Evolutionary conservation across 768 basidiomycete genomes (phyloP), one percentile per base, ranked within the genome.

Genomic region (Lactifluus subvellereus): DNA sequence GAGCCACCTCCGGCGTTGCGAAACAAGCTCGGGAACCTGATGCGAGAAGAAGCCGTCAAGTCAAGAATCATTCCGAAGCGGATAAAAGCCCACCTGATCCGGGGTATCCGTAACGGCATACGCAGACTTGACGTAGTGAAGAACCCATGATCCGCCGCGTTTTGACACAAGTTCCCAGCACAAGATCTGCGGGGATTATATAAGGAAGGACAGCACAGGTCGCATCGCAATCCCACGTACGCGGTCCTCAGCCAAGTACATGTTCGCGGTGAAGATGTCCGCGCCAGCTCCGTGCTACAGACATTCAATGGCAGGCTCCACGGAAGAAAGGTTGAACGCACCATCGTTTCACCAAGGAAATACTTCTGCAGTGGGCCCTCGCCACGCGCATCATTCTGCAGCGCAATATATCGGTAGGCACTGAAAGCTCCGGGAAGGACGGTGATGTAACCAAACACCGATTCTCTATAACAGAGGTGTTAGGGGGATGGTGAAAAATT

Each of bases 121-220:
- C 2, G 95, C 94, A 0, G 89, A 92, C 71, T 97, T 95, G 75
- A 97, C 95, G 70, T 95, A 99, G 77, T 98, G 94, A 72, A 99
- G 75, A 50, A 90, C 85, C 96, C 96, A 98, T 30, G 89, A 79
- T 3, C 85, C 87, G 16, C 88, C 87, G 11, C 94, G 84, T 71
- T 98, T 98, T n/a, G 91, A 90, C 37, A 98, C 95, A 27, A 98
- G 82, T 73, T 98, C 95, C 94, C 94, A 98, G 73, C 95, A 98
- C 2, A 98, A 79, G 66, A 98, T 97, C 85, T 71, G 55, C 20
- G 50, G 57, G 16, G 48, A 13, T 11, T 13, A 27, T 35, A 50
- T 61, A 2, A 65, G 57, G 43, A 45, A n/a, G 54, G 32, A 52
- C 1, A 45, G 14, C 50, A 27, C 0, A 30, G 35, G 54, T 51